Conservation (phyloP, 768 basidiomycete species). For the Suillus lakei region DNA sequence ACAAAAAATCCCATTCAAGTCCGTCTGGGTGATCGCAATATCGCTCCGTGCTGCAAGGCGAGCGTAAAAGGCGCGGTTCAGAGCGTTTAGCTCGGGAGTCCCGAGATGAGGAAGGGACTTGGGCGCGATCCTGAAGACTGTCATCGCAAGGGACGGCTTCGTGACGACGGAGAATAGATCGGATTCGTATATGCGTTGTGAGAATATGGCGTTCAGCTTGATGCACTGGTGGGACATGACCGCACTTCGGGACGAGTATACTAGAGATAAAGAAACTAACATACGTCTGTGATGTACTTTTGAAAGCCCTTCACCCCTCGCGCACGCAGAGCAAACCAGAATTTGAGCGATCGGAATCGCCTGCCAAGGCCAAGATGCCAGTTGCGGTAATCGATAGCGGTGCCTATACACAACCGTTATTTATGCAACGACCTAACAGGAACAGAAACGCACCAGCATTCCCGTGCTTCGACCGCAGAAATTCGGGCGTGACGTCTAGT, state of each 20-base stretch:
- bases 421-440: not conserved
- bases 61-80: constrained; percentile 69
- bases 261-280: constrained; percentile 18
- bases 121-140: constrained; percentile 73
- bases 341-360: constrained; percentile 88
- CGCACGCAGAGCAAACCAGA: constrained; percentile 91
- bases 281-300: constrained; percentile 69
- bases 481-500: constrained; percentile 86
- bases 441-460: constrained; percentile 58
- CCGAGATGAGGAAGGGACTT: constrained; percentile 26
- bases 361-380: constrained; percentile 87
- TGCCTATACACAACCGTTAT: constrained; percentile 44
- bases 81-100: constrained; percentile 54
- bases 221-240: constrained; percentile 54
- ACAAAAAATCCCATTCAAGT: constrained; percentile 73
- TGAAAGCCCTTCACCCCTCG: constrained; percentile 84
- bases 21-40: constrained; percentile 80
- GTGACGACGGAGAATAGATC: constrained; percentile 67
- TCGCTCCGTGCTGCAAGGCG: constrained; percentile 63
- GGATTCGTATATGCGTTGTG: constrained; percentile 53
- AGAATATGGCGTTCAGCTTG: constrained; percentile 62
- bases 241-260: not conserved
- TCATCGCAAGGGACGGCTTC: constrained; percentile 70
- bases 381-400: constrained; percentile 87
- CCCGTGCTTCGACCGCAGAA: constrained; percentile 76